Conservation (phyloP, 2,329 filamentous ascomycete species). For the Didymella exigua region DNA sequence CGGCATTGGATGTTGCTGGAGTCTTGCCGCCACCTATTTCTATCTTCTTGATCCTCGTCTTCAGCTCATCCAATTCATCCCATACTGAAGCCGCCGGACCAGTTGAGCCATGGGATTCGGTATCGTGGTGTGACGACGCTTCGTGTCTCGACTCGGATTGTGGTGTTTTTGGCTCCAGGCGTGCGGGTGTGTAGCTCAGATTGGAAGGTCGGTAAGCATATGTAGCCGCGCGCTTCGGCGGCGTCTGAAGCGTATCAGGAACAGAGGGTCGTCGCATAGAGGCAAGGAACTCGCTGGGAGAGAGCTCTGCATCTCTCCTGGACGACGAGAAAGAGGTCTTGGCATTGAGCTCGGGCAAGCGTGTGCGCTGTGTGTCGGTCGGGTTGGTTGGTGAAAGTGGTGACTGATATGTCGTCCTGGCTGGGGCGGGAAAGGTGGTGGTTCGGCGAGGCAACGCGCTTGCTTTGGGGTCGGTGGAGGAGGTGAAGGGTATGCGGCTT, state of each 20-base stretch:
- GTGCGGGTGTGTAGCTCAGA: constrained; percentile 43
- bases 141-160: constrained; percentile 37
- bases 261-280: constrained; percentile 42
- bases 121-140: constrained; percentile 50
- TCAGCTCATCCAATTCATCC: constrained; percentile 96
- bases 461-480: constrained; percentile 32
- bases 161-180: constrained; percentile 34
- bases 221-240: constrained; percentile 38
- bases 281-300: constrained; percentile 44
- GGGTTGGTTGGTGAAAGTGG: constrained; percentile 35
- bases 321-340: constrained; percentile 38
- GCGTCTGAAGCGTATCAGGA: constrained; percentile 40
- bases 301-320: constrained; percentile 37
- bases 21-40: constrained; percentile 83
- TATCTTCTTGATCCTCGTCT: constrained; percentile 87
- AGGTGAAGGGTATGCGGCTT: constrained; percentile 34
- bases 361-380: constrained; percentile 32
- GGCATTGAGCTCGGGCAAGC: constrained; percentile 36
- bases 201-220: constrained; percentile 44
- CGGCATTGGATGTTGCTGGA: constrained; percentile 79
- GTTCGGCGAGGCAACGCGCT: constrained; percentile 36
- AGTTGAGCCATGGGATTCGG: constrained; percentile 86
- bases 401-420: constrained; percentile 34
- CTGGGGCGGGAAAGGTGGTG: constrained; percentile 40
- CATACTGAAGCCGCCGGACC: constrained; percentile 92